A percentile compares a stretch with the other conserved stretches of the same genome.
These are phyloP conservation scores for Fraxinus angustifolia DNA, from an alignment of 305 asterid species.

Conservation along the genomic window DNA sequence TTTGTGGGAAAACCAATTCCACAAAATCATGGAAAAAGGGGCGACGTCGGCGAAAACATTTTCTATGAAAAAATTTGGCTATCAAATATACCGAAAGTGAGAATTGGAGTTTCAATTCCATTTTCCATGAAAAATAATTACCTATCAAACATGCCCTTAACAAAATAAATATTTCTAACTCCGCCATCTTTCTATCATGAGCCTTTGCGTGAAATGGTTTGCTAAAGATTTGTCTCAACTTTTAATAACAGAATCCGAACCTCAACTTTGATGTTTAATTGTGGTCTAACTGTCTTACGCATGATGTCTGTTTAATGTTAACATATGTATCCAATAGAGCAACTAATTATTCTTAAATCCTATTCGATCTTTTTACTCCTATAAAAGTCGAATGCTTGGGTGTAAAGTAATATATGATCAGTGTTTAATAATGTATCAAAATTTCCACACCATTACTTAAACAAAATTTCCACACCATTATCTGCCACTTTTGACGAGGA, in stretches of 20 bases:
- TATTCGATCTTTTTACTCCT: conserved; percentile 18
- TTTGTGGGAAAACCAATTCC: no score
- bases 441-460: conserved; percentile 21
- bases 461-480: conserved; percentile 21
- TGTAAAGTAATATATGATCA: conserved; percentile 33
- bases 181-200: conserved; percentile 29
- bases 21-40: no score
- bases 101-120: no score
- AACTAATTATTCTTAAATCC: conserved; percentile 19
- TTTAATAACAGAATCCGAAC: conserved; percentile 35
- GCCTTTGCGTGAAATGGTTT: conserved; percentile 37
- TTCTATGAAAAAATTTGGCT: no score
- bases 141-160: background rate
- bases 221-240: conserved; percentile 41
- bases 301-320: conserved; percentile 27
- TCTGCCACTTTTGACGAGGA: conserved; percentile 14
- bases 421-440: conserved; percentile 7
- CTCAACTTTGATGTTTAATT: conserved; percentile 32
- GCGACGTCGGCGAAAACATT: no score
- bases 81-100: no score
- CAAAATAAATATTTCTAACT: background rate
- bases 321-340: conserved; percentile 33
- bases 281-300: conserved; percentile 25
- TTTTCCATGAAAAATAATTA: no score
- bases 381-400: conserved; percentile 48